phyloP scores from a whole-genome alignment of 164 flowering plant species.

The Protea cynaroides region DNA sequence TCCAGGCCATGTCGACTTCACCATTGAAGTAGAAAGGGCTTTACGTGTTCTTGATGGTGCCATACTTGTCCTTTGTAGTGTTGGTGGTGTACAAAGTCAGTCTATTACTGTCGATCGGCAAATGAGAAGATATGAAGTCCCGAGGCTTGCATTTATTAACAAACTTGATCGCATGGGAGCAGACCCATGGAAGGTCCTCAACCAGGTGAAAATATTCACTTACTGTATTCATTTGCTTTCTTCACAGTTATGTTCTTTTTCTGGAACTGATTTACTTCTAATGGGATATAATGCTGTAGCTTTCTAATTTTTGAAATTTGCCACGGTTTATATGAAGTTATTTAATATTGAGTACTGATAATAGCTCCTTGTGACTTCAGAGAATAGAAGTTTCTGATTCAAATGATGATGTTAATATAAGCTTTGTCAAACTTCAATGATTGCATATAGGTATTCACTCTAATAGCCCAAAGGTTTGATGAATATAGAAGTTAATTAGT shows the following conservation, averaged over 20 bases:
- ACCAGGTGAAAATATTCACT: constrained; percentile 51
- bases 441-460: too few relatives aligned
- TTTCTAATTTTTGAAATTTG: too few relatives aligned
- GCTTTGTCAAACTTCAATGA: too few relatives aligned
- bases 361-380: too few relatives aligned
- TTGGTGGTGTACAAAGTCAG: constrained; percentile 99
- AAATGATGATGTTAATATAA: too few relatives aligned
- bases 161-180: constrained; percentile 99
- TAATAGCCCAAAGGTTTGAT: too few relatives aligned
- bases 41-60: constrained; percentile 99
- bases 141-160: constrained; percentile 92
- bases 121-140: constrained; percentile 98
- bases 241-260: background rate
- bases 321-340: too few relatives aligned
- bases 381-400: too few relatives aligned
- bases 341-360: too few relatives aligned
- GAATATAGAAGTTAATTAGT: too few relatives aligned
- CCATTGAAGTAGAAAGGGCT: constrained; percentile 99
- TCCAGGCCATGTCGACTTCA: constrained; percentile 98
- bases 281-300: too few relatives aligned
- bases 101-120: constrained; percentile 98
- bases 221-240: background rate
- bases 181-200: constrained; percentile 97
- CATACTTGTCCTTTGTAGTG: constrained; percentile 96
- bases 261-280: background rate